phyloP scores from a whole-genome alignment of 352 stramenopile species.

The Peronospora farinosa region DNA sequence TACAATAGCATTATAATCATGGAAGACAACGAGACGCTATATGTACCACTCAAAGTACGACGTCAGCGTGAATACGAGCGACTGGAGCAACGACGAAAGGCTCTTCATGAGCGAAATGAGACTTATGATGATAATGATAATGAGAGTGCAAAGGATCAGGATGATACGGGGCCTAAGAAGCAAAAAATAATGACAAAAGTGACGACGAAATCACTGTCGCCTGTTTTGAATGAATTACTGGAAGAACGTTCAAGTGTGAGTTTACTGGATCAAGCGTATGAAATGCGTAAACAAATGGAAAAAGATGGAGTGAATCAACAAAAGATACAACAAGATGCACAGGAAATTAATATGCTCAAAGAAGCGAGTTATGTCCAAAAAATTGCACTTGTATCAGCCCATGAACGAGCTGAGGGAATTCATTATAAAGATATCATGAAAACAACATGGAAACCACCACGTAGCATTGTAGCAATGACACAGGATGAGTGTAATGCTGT shows the following conservation, averaged over 20 bases:
- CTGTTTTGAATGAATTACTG: constrained; percentile 1
- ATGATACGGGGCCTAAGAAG: constrained; percentile 18
- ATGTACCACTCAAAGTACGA: constrained; percentile 75
- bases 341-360: constrained; percentile 91
- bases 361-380: constrained; percentile 95
- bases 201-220: not conserved
- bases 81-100: constrained; percentile 40
- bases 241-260: constrained; percentile 57
- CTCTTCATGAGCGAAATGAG: constrained; percentile 43
- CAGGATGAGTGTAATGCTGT: constrained; percentile 86
- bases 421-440: constrained; percentile 87
- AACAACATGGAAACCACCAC: constrained; percentile 89
- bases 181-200: constrained; percentile 3
- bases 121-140: constrained; percentile 36
- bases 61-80: constrained; percentile 64
- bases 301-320: constrained; percentile 73
- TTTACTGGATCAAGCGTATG: constrained; percentile 76
- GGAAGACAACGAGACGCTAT: constrained; percentile 45
- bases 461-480: constrained; percentile 81
- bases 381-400: constrained; percentile 89
- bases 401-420: constrained; percentile 89
- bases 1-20: not conserved
- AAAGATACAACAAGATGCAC: constrained; percentile 70
- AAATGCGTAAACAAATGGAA: constrained; percentile 76
- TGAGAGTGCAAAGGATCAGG: constrained; percentile 18